Conservation (phyloP, 306 rosid species). For the Rubus idaeus region DNA sequence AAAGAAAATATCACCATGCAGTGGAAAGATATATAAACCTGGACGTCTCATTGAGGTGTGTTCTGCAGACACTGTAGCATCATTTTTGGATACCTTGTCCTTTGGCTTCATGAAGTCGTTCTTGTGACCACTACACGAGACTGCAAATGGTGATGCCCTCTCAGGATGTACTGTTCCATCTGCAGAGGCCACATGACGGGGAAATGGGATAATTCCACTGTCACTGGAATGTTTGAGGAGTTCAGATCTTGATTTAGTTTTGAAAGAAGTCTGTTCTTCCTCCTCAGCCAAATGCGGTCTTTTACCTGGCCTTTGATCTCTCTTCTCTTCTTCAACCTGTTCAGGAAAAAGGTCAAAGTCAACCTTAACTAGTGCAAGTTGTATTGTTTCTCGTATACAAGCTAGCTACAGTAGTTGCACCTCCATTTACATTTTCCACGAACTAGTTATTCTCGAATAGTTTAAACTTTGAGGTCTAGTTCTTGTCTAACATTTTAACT, state of each 20-base stretch:
- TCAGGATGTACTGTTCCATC: conserved; percentile 23
- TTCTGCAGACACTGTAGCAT: conserved; percentile 24
- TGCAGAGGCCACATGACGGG: conserved; percentile 13
- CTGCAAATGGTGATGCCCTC: conserved; percentile 9
- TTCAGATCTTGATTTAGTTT: conserved; percentile 22
- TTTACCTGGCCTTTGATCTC: conserved; percentile 37
- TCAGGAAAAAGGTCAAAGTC: neutral
- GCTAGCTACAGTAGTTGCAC: neutral
- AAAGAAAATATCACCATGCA: neutral
- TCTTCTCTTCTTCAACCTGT: conserved; percentile 34
- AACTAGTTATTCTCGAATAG: neutral
- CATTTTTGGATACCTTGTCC: conserved; percentile 8
- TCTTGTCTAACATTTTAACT: neutral
- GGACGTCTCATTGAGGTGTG: conserved; percentile 23
- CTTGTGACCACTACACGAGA: neutral
- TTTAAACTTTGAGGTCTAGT: neutral
- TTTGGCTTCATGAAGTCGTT: conserved; percentile 22
- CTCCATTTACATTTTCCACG: neutral
- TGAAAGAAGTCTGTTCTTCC: neutral
- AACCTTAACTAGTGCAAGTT: neutral
- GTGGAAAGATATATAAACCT: conserved; percentile 34
- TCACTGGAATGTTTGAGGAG: conserved; percentile 20
- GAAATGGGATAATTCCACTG: conserved; percentile 23
- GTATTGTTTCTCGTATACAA: neutral
- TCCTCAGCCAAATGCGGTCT: conserved; percentile 31